Base-by-base conservation (phyloP, 2,329 filamentous ascomycete genomes). In the Plectosphaerella sp. region DNA sequence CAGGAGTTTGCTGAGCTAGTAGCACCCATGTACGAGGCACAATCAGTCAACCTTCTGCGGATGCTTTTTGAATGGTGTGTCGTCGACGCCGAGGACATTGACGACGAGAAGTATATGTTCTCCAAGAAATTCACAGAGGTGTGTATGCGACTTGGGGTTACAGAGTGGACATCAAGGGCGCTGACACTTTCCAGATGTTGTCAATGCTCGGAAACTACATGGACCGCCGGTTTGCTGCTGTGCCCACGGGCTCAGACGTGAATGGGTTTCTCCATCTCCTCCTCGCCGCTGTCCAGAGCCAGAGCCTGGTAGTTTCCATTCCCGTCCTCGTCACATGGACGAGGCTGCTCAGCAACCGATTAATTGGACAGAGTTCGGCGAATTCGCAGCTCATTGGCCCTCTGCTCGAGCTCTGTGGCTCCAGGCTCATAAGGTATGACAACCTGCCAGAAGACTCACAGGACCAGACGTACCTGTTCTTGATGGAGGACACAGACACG, bases 111-210 rank as follows among this genome's bases (percentile, higher is more conserved):
- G 65, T 97, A 99, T 66, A 84, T 90, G 51, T 84, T 97, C 59
- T 85, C 89, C 41, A 97, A 97, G 73, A 97, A 96, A 69, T 83
- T 97, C 46, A 91, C 92, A 1, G 94, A 99, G 81, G 89, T 91
- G 77, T 58, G 72, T 60, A 14, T 28, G 43, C 43, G 11, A 18
- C 5, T 28, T 39, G 37, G 16, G 39, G 22, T n/a, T 18, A 12
- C n/a, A 9, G 16, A 22, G 16, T 18, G 41, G 8, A 12, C 5
- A 20, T 43, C 7, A 10, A 20, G 41, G 18, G n/a, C 52, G 35
- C 35, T 49, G 46, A 46, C 8, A 47, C 36, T 28, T 4, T 41
- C 10, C 53, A 94, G 89, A 83, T 96, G 74, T 76, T 97, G 10
- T 93, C 92, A 22, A 89, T 89, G 61, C 76, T 97, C 15, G 91